Evolutionary conservation across 805 yeast species (phyloP).

Genomic region (Candida jianshihensis): DNA sequence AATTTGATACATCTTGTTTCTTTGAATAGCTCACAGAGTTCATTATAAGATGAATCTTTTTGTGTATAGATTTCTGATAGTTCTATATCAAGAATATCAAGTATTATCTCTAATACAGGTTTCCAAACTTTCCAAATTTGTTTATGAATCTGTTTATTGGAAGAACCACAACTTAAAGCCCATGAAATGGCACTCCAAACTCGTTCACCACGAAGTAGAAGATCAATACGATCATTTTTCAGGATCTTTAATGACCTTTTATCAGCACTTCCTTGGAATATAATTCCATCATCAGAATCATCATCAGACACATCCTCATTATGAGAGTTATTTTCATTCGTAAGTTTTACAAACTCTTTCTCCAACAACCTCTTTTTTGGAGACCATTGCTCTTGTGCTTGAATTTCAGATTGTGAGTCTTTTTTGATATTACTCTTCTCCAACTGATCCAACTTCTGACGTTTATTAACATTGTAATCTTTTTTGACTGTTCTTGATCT

Average conservation of each 20-base stretch:
- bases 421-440: background rate
- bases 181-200: conserved; percentile 25
- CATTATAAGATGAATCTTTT: background rate
- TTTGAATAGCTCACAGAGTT: background rate
- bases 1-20: conserved; percentile 7
- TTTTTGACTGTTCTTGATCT: conserved; percentile 8
- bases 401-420: background rate
- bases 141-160: conserved; percentile 4
- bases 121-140: conserved; percentile 19
- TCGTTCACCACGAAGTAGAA: conserved; percentile 12
- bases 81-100: conserved; percentile 14
- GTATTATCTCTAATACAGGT: conserved; percentile 11
- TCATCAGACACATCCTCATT: conserved; percentile 3
- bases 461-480: conserved; percentile 10
- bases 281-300: conserved; percentile 4
- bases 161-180: conserved; percentile 24
- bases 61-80: conserved; percentile 2
- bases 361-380: conserved; percentile 18
- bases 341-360: conserved; percentile 3
- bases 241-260: conserved; percentile 17
- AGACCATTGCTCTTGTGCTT: conserved; percentile 9
- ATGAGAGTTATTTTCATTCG: background rate
- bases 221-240: conserved; percentile 20
- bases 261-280: conserved; percentile 6
- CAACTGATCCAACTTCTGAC: background rate